Evolutionary conservation across 1,284 basidiomycete genomes (phyloP), one percentile per base, ranked within the genome.

Genomic region (Sporisorium iseilematis-ciliati): DNA sequence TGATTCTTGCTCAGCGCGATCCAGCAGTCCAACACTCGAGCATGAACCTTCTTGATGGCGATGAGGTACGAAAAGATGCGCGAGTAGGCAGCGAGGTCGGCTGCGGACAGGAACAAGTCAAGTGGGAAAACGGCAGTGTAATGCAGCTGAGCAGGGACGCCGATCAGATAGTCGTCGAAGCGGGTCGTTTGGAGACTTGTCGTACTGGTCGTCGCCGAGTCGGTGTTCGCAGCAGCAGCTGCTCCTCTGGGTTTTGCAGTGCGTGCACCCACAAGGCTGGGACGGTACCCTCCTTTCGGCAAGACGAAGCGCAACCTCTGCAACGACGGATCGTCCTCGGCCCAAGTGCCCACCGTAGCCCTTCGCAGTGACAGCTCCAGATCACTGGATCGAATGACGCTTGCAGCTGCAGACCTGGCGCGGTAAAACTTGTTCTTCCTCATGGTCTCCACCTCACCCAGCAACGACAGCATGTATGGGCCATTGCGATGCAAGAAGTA

Each of bases 401-500:
- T 75, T 2, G 75, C 67, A 92, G 91, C 50, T 92, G 90, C 49
- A 93, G 88, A 12, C 91, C 92, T 40, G 91, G 90, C 77, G 26
- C 59, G 53, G 29, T 75, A 62, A 8, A 75, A 59, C 73, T 76
- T 71, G 55, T 69, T 68, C 50, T 72, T 68, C 11, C 93, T 92
- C 33, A 95, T 87, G 75, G 94, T 93, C 84, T 94, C 90, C 90
- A 25, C 90, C 88, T 35, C 85, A 89, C 85, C 42, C 81, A 54
- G 82, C 41, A 94, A 88, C 0, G 92, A 90, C 8, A 93, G 87
- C 45, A 90, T 89, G 80, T 93, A 95, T 83, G 95, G 92, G 26
- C 93, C 93, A 78, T 95, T 93, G 53, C 93, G 90, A 49, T 94
- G 87, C 12, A 96, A 89, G 82, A 95, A 95, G 85, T 76, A 79